Conservation (phyloP, 2,329 filamentous ascomycete genomes). For the Arthroderma sp. region DNA sequence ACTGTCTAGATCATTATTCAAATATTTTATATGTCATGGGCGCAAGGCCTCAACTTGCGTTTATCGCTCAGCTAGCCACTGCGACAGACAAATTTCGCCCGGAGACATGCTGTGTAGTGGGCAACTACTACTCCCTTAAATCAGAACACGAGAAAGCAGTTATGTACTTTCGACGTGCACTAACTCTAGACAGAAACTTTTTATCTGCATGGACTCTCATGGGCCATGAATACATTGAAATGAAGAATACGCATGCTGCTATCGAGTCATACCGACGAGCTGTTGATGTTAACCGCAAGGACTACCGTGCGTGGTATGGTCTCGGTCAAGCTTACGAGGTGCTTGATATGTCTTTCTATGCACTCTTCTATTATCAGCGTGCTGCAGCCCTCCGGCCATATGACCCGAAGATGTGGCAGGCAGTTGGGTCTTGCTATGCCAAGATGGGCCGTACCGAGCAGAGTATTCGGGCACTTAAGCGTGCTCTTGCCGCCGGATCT, state of each 20-base stretch:
- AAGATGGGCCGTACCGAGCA: constrained; percentile 80
- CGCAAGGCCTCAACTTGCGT: constrained; percentile 75
- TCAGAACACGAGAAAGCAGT: constrained; percentile 97
- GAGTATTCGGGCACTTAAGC: constrained; percentile 88
- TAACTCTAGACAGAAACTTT: constrained; percentile 81
- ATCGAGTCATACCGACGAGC: constrained; percentile 94
- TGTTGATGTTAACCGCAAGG: constrained; percentile 88
- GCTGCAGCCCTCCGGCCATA: constrained; percentile 86
- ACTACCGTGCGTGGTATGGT: constrained; percentile 97
- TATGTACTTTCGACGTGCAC: constrained; percentile 87
- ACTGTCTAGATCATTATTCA: constrained; percentile 88
- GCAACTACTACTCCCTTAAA: constrained; percentile 91
- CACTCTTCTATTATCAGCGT: constrained; percentile 94
- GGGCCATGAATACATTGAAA: constrained; percentile 96
- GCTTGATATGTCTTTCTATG: constrained; percentile 95
- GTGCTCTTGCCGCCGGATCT: constrained; percentile 75
- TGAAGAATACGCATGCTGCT: constrained; percentile 96
- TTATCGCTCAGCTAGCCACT: constrained; percentile 80
- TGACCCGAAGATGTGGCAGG: constrained; percentile 98
- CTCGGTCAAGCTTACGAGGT: constrained; percentile 95
- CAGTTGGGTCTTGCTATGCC: constrained; percentile 80
- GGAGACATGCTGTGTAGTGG: constrained; percentile 91
- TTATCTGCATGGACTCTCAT: constrained; percentile 95
- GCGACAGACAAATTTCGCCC: constrained; percentile 91
- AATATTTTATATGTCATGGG: constrained; percentile 95